Conservation (phyloP, 805 yeast species). For the Naumovozyma baii region DNA sequence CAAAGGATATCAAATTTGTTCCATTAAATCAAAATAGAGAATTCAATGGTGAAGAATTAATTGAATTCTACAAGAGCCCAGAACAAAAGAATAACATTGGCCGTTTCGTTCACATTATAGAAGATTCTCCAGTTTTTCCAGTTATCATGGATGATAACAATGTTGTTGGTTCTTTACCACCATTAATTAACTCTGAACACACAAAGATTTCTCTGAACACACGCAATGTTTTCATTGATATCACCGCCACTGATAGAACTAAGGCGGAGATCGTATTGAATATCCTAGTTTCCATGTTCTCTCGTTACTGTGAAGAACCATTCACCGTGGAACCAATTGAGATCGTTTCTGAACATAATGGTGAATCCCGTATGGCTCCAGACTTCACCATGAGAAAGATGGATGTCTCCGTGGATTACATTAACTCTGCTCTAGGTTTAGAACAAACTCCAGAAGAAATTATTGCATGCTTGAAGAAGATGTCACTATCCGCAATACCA, state of each 20-base stretch:
- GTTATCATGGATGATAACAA: conserved; percentile 71
- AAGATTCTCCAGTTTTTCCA: conserved; percentile 83
- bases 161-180: conserved; percentile 87
- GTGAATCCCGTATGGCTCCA: conserved; percentile 69
- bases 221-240: conserved; percentile 80
- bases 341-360: conserved; percentile 72
- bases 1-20: conserved; percentile 61
- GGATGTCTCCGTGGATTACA: conserved; percentile 69
- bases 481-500: conserved; percentile 66
- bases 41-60: conserved; percentile 66
- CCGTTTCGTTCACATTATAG: conserved; percentile 78
- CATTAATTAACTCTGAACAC: conserved; percentile 87
- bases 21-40: conserved; percentile 65
- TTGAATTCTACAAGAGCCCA: conserved; percentile 64
- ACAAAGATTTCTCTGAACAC: conserved; percentile 83
- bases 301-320: conserved; percentile 71
- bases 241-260: conserved; percentile 91
- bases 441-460: conserved; percentile 60
- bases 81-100: conserved; percentile 85
- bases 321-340: conserved; percentile 87
- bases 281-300: conserved; percentile 91
- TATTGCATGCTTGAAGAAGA: conserved; percentile 55
- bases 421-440: conserved; percentile 90
- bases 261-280: conserved; percentile 89
- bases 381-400: conserved; percentile 55